These are phyloP conservation scores for Volvariella volvacea DNA, from an alignment of 1,284 basidiomycete species.

Conservation along the genomic window DNA sequence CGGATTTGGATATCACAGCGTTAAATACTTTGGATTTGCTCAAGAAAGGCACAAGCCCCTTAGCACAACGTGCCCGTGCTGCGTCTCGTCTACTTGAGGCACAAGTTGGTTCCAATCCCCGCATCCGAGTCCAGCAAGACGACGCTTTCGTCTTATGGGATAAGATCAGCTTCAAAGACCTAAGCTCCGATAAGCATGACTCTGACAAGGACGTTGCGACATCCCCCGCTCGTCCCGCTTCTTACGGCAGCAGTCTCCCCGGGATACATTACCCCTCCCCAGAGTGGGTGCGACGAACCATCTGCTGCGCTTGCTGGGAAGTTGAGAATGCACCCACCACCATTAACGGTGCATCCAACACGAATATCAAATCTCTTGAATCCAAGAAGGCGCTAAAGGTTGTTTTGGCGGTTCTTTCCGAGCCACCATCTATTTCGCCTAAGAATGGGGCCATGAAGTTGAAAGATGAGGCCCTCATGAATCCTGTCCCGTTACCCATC, in stretches of 20 bases:
- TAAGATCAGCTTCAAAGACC: conserved; percentile 41
- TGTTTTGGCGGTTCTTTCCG: conserved; percentile 48
- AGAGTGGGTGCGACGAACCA: conserved; percentile 75
- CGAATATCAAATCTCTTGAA: conserved; percentile 8
- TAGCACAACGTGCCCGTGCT: conserved; percentile 76
- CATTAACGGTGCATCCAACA: neutral
- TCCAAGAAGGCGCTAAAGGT: conserved; percentile 39
- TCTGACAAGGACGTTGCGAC: conserved; percentile 8
- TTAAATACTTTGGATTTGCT: conserved; percentile 90
- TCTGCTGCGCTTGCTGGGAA: conserved; percentile 76
- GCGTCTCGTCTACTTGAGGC: conserved; percentile 79
- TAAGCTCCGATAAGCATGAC: conserved; percentile 5
- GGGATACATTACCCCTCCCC: conserved; percentile 37
- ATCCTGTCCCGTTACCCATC: conserved; percentile 60
- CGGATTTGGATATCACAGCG: conserved; percentile 36
- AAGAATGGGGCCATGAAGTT: conserved; percentile 25
- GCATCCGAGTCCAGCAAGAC: conserved; percentile 72
- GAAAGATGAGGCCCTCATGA: conserved; percentile 25
- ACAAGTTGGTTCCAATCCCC: conserved; percentile 71
- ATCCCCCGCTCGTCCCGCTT: conserved; percentile 7
- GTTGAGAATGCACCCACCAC: conserved; percentile 29
- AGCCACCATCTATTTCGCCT: conserved; percentile 23
- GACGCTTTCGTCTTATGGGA: conserved; percentile 78
- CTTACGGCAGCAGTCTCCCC: conserved; percentile 4
- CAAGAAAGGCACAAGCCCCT: conserved; percentile 78